Percentiles rank a stretch among this genome's conserved stretches.
Evolutionary conservation across 225 moss, liverwort and hornwort genomes (phyloP).

Genomic region (Climacium dendroides): DNA sequence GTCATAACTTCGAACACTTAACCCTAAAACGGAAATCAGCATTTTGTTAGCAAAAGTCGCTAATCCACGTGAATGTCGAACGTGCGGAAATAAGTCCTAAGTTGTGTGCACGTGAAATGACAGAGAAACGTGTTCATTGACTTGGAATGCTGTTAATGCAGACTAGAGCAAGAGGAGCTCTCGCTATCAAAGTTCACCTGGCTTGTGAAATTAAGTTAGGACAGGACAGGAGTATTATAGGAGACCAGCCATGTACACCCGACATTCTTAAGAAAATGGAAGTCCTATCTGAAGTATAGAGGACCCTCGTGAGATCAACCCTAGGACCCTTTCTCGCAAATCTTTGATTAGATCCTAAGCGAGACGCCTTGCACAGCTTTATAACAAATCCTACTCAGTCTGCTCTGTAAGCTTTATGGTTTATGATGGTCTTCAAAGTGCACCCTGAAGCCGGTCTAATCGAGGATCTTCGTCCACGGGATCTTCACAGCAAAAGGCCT

Average conservation of each 20-base stretch:
- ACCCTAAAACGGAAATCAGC: neutral
- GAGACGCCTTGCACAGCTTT: neutral
- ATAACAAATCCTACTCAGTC: neutral
- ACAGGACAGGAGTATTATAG: neutral
- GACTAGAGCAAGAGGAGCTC: neutral
- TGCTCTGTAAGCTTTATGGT: neutral
- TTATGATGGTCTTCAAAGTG: neutral
- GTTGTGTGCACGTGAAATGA: neutral
- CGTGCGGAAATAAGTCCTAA: too few species aligned
- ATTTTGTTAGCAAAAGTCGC: neutral
- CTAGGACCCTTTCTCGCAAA: neutral
- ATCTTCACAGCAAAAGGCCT: neutral
- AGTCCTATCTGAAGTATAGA: neutral
- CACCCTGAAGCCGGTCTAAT: neutral
- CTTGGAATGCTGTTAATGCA: neutral
- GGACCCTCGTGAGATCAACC: neutral
- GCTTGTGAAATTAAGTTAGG: neutral
- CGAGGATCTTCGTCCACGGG: neutral
- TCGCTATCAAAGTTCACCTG: neutral
- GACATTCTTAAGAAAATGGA: neutral
- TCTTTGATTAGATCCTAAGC: neutral
- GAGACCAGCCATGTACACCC: neutral
- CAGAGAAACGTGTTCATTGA: neutral
- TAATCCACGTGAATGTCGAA: neutral
- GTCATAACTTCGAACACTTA: too few species aligned